These are phyloP conservation scores for Taphrina betulina DNA, from an alignment of 1,139 yeast genomes.

Conservation along the genomic window DNA sequence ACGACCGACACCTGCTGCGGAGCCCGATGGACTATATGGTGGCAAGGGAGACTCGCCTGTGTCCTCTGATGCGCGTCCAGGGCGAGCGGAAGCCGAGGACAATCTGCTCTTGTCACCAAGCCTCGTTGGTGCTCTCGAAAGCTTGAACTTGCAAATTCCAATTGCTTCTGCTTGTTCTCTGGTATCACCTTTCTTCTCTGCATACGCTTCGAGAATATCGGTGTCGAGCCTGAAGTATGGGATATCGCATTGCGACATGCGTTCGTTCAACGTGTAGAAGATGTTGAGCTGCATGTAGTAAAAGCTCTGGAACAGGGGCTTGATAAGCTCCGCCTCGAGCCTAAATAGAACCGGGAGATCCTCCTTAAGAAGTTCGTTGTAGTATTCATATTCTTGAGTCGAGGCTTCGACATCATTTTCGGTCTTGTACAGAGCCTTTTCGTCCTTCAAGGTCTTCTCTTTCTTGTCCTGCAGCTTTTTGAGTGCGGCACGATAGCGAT, in stretches of 20 bases:
- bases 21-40: slow-evolving; percentile 28
- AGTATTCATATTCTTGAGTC: slow-evolving; percentile 92
- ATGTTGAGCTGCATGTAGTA: slow-evolving; percentile 97
- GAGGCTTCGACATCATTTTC: slow-evolving; percentile 90
- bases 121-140: slow-evolving; percentile 46
- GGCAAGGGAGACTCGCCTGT: slow-evolving; percentile 30
- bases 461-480: slow-evolving; percentile 76
- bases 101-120: slow-evolving; percentile 7
- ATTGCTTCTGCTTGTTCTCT: slow-evolving; percentile 86
- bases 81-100: slow-evolving; percentile 34
- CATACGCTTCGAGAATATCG: slow-evolving; percentile 79
- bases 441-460: slow-evolving; percentile 82
- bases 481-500: slow-evolving; percentile 70
- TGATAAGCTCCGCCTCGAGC: slow-evolving; percentile 86
- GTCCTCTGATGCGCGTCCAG: slow-evolving; percentile 9
- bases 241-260: slow-evolving; percentile 94
- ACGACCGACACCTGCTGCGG: slow-evolving; percentile 38
- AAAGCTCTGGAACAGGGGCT: slow-evolving; percentile 87
- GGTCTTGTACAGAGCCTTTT: slow-evolving; percentile 80
- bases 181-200: slow-evolving; percentile 78
- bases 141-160: slow-evolving; percentile 82
- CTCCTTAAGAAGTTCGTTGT: slow-evolving; percentile 85
- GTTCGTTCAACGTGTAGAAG: slow-evolving; percentile 82
- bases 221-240: slow-evolving; percentile 78
- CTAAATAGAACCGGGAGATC: slow-evolving; percentile 85